Evolutionary conservation across 192 early-diverging fungal species (phyloP).

Genomic region (Mortierella alpina): DNA sequence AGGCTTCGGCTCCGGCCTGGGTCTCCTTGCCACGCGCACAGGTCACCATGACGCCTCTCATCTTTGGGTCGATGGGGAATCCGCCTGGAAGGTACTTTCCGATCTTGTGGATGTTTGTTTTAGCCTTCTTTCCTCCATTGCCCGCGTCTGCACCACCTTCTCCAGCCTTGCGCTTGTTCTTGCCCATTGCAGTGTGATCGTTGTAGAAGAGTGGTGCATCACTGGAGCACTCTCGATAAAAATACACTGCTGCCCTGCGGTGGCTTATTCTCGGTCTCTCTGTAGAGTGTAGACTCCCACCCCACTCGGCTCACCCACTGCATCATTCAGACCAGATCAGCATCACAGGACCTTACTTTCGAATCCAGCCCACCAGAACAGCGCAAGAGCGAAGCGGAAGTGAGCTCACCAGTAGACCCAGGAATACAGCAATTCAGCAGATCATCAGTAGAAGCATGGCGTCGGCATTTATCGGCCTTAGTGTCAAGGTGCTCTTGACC

Average conservation of each 20-base stretch:
- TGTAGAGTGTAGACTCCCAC: too few relatives aligned
- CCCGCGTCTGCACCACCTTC: conserved; percentile 9
- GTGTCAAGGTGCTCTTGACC: conserved; percentile 63
- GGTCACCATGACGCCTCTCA: conserved; percentile 63
- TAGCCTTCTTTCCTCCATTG: conserved; percentile 39
- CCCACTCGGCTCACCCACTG: not conserved
- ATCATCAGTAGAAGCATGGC: conserved; percentile 54
- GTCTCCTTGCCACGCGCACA: conserved; percentile 58
- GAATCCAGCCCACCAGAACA: too few relatives aligned
- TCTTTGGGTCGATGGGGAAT: conserved; percentile 58
- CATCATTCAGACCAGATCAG: not conserved
- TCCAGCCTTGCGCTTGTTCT: conserved; percentile 48
- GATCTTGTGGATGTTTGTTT: conserved; percentile 37
- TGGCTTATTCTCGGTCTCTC: too few relatives aligned
- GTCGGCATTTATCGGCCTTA: conserved; percentile 65
- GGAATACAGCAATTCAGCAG: too few relatives aligned
- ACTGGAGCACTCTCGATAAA: too few relatives aligned
- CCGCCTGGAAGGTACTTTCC: conserved; percentile 50
- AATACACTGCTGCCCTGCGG: too few relatives aligned
- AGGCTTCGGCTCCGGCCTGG: conserved; percentile 57
- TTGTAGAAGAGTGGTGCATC: too few relatives aligned
- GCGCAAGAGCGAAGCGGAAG: too few relatives aligned
- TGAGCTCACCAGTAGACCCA: too few relatives aligned
- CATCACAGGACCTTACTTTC: too few relatives aligned
- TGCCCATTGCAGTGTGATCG: conserved; percentile 14